Evolutionary conservation across 352 stramenopile genomes (phyloP).

Genomic region (Phytophthora pistaciae): DNA sequence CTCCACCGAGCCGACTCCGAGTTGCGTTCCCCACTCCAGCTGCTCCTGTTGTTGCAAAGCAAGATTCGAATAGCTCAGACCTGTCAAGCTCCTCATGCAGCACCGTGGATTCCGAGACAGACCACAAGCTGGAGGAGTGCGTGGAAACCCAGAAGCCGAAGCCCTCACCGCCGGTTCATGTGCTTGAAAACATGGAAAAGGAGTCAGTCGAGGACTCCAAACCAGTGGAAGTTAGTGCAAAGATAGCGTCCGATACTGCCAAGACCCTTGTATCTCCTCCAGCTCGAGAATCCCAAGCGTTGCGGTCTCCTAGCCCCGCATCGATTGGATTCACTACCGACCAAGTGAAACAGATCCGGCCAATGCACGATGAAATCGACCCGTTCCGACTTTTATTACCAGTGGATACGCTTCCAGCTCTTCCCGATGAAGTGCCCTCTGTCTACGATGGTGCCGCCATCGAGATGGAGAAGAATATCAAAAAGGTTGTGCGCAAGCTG

Average conservation of each 20-base stretch:
- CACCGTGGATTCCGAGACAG: conserved; percentile 29
- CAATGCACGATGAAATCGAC: conserved; percentile 34
- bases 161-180: not conserved
- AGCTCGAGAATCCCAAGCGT: not conserved
- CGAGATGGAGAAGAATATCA: conserved; percentile 79
- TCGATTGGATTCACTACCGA: not conserved
- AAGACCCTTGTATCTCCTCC: not conserved
- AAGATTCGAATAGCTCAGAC: conserved; percentile 10
- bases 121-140: conserved; percentile 26
- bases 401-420: conserved; percentile 47
- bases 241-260: not conserved
- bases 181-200: conserved; percentile 19
- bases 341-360: not conserved
- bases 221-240: not conserved
- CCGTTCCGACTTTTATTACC: conserved; percentile 64
- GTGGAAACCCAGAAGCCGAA: not conserved
- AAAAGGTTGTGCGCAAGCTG: conserved; percentile 77
- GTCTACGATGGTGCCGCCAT: conserved; percentile 69
- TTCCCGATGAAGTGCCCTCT: conserved; percentile 64
- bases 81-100: conserved; percentile 32
- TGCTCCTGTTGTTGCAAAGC: conserved; percentile 14
- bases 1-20: conserved; percentile 9
- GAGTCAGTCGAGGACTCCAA: not conserved
- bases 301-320: not conserved
- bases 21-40: conserved; percentile 8